Evolutionary conservation across 208 protist species (phyloP).

Genomic region (Herpetomonas tarakana): DNA sequence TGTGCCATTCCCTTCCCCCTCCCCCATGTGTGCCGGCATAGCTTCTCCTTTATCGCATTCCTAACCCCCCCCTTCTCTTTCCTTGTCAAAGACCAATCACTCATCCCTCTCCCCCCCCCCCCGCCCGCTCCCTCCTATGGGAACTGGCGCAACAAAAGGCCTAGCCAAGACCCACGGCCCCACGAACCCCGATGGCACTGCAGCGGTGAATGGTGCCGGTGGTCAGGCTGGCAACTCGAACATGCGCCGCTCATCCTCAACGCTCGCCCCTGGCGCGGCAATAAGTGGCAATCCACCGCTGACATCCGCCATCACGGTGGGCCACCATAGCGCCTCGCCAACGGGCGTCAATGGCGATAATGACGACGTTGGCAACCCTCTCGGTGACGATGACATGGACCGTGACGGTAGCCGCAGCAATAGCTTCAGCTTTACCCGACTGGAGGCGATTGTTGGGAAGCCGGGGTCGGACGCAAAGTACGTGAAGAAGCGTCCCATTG

Average conservation of each 20-base stretch:
- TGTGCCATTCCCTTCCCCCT: neutral
- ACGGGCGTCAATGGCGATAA: neutral
- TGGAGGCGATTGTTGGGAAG: slow-evolving; percentile 25
- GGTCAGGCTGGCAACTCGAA: too few relatives aligned
- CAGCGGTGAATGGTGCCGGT: too few relatives aligned
- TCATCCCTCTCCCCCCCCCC: too few relatives aligned
- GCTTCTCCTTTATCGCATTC: neutral
- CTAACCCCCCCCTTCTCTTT: too few relatives aligned
- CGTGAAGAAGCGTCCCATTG: slow-evolving; percentile 61
- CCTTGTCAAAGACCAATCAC: too few relatives aligned
- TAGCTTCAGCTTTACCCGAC: neutral
- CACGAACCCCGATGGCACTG: neutral
- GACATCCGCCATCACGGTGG: too few relatives aligned
- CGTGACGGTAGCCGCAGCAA: neutral
- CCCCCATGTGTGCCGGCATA: neutral
- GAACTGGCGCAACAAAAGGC: neutral
- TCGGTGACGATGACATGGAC: neutral
- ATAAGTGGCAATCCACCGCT: too few relatives aligned
- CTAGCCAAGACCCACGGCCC: neutral
- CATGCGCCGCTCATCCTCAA: too few relatives aligned
- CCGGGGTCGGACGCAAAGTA: slow-evolving; percentile 42
- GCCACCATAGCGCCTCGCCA: neutral
- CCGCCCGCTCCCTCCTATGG: too few relatives aligned
- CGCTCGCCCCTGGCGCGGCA: too few relatives aligned
- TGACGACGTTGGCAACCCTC: neutral